Evolutionary conservation across 371 early-diverging fungal genomes (phyloP), one percentile per base, ranked within the genome.

Genomic region (Apophysomyces sp.): DNA sequence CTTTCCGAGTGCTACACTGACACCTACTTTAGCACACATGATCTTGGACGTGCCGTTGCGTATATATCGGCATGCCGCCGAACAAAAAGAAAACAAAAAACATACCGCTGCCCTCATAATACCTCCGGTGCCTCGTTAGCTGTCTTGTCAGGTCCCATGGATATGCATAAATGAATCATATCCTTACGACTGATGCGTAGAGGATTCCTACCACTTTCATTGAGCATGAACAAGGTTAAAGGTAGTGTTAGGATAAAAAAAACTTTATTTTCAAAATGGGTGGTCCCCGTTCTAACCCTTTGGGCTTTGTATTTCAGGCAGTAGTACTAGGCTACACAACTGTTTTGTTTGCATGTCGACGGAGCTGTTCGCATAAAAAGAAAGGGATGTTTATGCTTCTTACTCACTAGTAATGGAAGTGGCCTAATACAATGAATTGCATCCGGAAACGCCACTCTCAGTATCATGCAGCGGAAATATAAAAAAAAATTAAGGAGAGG

Each of bases 321-420:
- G 49, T 44, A 44, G 49, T 44, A 44, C 49, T 21, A 44, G 49
- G 49, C 16, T 44, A 44, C 49, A 44, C 49, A 44, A 9, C 49
- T 44, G 49, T 24, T 44, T 44, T 44, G 49, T 44, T 44, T 44
- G 49, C 49, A 16, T 34, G 34, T 21, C 6, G 49, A 18, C 49
- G 18, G 21, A 44, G 34, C 34, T 44, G 21, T 9, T 0, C 24
- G 18, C 21, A 44, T 44, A 11, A 21, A 44, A 44, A 44, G 49
- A 44, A 9, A 13, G 24, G 11, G 21, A 21, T 18, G 21, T 26
- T 18, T 44, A 44, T 34, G 34, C 8, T 13, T 34, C 13, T 13
- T 34, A 8, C 34, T 34, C 11, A 11, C 13, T 8, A 34, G 34
- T 15, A 26, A n/a, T n/a, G n/a, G 49, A 9, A 44, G 21, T 44